Percentiles rank a stretch among this genome's conserved stretches.
phyloP scores from a whole-genome alignment of 129 eudicot species.

The Escallonia rubra region DNA sequence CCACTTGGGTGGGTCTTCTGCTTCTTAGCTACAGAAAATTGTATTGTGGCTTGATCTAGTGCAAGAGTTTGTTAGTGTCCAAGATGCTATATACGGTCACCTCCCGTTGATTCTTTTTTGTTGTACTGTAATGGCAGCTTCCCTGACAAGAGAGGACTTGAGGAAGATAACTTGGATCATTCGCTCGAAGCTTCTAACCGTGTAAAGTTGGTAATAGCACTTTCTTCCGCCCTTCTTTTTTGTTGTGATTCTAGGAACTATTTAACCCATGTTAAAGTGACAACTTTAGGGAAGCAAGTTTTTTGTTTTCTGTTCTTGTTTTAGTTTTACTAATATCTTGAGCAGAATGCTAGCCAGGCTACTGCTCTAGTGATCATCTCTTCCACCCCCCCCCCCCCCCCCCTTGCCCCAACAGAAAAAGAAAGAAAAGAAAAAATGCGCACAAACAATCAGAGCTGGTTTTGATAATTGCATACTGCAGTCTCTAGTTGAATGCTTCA shows the following conservation, averaged over 20 bases:
- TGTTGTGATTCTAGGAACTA: neutral
- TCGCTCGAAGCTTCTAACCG: constrained; percentile 24
- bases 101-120: constrained; percentile 6
- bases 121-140: constrained; percentile 51
- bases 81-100: neutral
- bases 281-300: neutral
- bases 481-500: neutral
- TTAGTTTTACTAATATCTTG: neutral
- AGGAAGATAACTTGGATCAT: constrained; percentile 39
- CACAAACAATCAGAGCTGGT: too few species aligned
- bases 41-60: neutral
- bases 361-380: neutral
- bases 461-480: neutral
- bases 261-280: neutral
- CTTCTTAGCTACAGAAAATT: neutral
- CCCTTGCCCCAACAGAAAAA: too few species aligned
- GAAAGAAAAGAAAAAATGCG: too few species aligned
- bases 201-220: constrained; percentile 45
- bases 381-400: neutral
- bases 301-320: neutral
- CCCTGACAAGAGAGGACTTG: constrained; percentile 45
- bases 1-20: neutral
- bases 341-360: neutral
- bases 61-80: neutral
- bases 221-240: constrained; percentile 15